A percentile compares a stretch with the other conserved stretches of the same genome.
Conservation (phyloP, 495 filamentous ascomycete genomes). For the Penicillium fimorum region DNA sequence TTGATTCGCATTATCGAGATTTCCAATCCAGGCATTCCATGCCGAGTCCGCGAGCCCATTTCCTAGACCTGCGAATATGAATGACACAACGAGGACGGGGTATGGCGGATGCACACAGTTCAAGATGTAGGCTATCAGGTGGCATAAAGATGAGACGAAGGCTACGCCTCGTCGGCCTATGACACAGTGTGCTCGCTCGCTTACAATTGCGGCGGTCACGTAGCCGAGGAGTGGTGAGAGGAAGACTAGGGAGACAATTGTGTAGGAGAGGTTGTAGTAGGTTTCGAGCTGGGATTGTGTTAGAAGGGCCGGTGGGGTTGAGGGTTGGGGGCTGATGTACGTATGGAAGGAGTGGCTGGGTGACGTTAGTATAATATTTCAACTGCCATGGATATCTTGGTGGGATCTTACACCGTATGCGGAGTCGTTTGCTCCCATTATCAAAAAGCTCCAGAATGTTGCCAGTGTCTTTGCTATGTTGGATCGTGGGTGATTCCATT, state of each 20-base stretch:
- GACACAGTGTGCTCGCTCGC: slow-evolving; percentile 50
- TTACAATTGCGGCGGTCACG: slow-evolving; percentile 49
- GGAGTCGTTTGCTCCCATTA: slow-evolving; percentile 77
- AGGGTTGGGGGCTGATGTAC: slow-evolving; percentile 18
- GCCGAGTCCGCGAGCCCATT: slow-evolving; percentile 57
- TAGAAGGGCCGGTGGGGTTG: background rate
- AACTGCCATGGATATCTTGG: background rate
- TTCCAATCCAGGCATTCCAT: slow-evolving; percentile 62
- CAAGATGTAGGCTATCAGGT: slow-evolving; percentile 59
- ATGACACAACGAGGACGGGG: slow-evolving; percentile 54
- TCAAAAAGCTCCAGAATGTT: slow-evolving; percentile 66
- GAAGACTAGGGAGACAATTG: slow-evolving; percentile 57
- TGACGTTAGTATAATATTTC: background rate
- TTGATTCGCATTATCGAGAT: slow-evolving; percentile 56
- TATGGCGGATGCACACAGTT: slow-evolving; percentile 56
- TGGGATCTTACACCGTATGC: slow-evolving; percentile 63
- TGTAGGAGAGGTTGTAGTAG: slow-evolving; percentile 55
- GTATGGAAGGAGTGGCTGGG: slow-evolving; percentile 57
- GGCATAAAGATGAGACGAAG: slow-evolving; percentile 57
- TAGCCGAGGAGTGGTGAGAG: slow-evolving; percentile 58
- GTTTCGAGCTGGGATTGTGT: slow-evolving; percentile 44
- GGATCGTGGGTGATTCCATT: slow-evolving; percentile 65
- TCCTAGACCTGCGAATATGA: slow-evolving; percentile 55
- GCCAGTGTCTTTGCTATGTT: slow-evolving; percentile 63
- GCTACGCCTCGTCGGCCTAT: slow-evolving; percentile 75